Evolutionary conservation across 257 asterid genomes (phyloP).

Genomic region (Solanum pinnatisectum): DNA sequence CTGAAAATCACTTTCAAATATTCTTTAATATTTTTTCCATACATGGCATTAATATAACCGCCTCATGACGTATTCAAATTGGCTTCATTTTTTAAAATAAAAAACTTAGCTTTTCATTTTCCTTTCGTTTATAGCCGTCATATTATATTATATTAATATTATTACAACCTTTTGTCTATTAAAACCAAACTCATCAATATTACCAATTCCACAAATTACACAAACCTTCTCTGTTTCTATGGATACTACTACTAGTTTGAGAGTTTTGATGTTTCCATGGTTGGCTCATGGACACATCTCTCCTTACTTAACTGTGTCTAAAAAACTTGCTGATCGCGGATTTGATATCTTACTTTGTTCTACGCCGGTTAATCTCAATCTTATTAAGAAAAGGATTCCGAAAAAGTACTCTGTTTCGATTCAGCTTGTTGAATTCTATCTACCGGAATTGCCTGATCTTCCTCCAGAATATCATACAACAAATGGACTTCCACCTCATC

Average conservation of each 20-base stretch:
- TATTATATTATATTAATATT: neutral
- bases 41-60: neutral
- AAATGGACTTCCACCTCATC: neutral
- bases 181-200: neutral
- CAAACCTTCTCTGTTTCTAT: neutral
- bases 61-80: neutral
- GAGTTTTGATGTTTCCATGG: slow-evolving; percentile 17
- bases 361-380: slow-evolving; percentile 17
- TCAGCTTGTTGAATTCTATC: neutral
- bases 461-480: neutral
- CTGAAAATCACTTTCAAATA: neutral
- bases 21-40: neutral
- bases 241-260: slow-evolving; percentile 2
- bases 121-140: neutral
- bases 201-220: neutral
- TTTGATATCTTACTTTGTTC: slow-evolving; percentile 4
- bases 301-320: slow-evolving; percentile 39
- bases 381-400: slow-evolving; percentile 7
- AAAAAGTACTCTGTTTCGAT: neutral
- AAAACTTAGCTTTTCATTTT: neutral
- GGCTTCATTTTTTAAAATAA: neutral
- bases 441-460: neutral
- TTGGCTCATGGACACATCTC: slow-evolving; percentile 33
- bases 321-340: slow-evolving; percentile 17
- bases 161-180: neutral